Percentiles rank a stretch among this genome's conserved stretches.
Evolutionary conservation across 208 protist species (phyloP).

Genomic region (Willaertia magna): DNA sequence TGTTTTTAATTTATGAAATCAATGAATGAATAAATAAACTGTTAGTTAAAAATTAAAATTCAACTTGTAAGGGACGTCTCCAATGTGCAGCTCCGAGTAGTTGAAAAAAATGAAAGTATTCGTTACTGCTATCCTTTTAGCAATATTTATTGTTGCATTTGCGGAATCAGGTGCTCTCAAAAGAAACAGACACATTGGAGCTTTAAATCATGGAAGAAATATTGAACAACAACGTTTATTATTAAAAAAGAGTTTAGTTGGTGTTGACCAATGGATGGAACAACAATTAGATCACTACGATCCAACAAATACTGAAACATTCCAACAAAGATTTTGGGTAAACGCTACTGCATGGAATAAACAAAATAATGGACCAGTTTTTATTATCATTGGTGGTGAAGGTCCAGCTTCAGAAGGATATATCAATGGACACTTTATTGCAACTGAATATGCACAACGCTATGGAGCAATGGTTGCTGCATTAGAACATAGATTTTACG

Average conservation of each 20-base stretch:
- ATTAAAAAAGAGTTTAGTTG: too few relatives aligned
- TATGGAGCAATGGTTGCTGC: slow-evolving; percentile 5
- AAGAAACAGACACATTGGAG: neutral
- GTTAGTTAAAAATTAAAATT: too few relatives aligned
- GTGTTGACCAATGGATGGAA: neutral
- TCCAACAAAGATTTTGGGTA: slow-evolving; percentile 13
- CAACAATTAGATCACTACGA: slow-evolving; percentile 19
- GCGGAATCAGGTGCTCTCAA: neutral
- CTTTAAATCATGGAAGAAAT: neutral
- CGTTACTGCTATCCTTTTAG: too few relatives aligned
- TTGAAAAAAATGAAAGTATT: too few relatives aligned
- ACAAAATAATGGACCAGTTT: slow-evolving; percentile 9
- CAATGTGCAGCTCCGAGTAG: too few relatives aligned
- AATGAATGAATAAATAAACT: too few relatives aligned
- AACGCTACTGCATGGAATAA: neutral
- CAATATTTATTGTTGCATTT: too few relatives aligned
- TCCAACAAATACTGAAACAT: neutral
- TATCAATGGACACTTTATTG: neutral
- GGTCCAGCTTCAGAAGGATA: neutral
- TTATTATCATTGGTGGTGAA: slow-evolving; percentile 17
- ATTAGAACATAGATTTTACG: slow-evolving; percentile 23
- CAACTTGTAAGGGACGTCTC: too few relatives aligned
- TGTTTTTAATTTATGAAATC: too few relatives aligned
- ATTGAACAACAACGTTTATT: neutral
- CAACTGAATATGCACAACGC: neutral